phyloP scores from a whole-genome alignment of 73 alveolate genomes.

The Paramecium octaurelia region DNA sequence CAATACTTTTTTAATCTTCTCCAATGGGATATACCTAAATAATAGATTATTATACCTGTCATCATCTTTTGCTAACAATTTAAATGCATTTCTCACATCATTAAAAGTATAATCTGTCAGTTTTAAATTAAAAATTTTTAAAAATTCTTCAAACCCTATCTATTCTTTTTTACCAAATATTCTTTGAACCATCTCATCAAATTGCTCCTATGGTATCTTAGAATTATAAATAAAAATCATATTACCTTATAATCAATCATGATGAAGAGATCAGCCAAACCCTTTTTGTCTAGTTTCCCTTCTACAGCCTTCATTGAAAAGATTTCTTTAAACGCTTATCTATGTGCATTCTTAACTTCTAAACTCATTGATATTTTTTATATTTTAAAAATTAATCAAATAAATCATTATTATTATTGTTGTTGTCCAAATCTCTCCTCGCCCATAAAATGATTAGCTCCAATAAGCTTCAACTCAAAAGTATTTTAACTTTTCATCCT shows the following conservation, averaged over 20 bases:
- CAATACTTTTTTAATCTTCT: slow-evolving; percentile 54
- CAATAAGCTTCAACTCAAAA: neutral
- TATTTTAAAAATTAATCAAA: neutral
- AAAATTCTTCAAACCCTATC: slow-evolving; percentile 61
- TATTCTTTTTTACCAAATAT: slow-evolving; percentile 56
- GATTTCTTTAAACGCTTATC: slow-evolving; percentile 54
- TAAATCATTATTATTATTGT: neutral
- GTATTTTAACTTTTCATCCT: neutral
- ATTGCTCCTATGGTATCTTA: slow-evolving; percentile 52
- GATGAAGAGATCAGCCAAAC: slow-evolving; percentile 56
- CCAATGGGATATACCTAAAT: slow-evolving; percentile 50
- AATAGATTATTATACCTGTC: slow-evolving; percentile 27
- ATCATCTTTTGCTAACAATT: slow-evolving; percentile 62
- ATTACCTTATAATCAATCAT: slow-evolving; percentile 57
- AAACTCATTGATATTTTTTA: slow-evolving; percentile 29
- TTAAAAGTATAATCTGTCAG: slow-evolving; percentile 60
- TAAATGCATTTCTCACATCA: slow-evolving; percentile 65
- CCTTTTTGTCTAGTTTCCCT: slow-evolving; percentile 58
- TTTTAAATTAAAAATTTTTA: slow-evolving; percentile 58
- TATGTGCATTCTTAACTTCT: slow-evolving; percentile 60
- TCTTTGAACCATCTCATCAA: slow-evolving; percentile 61
- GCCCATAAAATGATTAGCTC: neutral
- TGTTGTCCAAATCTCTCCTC: neutral
- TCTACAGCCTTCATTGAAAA: slow-evolving; percentile 56
- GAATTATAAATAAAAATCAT: neutral